Evolutionary conservation across 1,139 yeast genomes (phyloP).

Genomic region (Ogataea hybrid): DNA sequence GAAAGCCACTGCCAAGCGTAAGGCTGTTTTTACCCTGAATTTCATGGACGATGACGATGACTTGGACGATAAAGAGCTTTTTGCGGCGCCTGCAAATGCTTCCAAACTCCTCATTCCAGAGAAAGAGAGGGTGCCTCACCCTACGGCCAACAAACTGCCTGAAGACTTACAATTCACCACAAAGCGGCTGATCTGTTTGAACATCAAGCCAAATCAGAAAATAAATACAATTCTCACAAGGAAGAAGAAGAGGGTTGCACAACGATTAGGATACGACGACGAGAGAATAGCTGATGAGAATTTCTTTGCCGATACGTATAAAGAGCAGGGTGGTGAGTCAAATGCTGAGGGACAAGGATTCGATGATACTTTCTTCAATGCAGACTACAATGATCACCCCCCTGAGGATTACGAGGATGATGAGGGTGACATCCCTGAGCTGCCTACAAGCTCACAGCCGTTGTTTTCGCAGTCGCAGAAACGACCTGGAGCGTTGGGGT

Average conservation of each 20-base stretch:
- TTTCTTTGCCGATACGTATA: constrained; percentile 50
- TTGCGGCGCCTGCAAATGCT: constrained; percentile 33
- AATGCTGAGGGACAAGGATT: constrained; percentile 9
- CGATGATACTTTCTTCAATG: constrained; percentile 15
- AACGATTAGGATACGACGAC: constrained; percentile 26
- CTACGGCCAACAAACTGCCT: constrained; percentile 38
- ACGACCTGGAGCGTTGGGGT: constrained; percentile 35
- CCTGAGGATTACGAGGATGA: constrained; percentile 15
- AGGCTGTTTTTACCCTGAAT: constrained; percentile 28
- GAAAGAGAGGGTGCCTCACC: constrained; percentile 27
- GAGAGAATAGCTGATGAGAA: constrained; percentile 45
- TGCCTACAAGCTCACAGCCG: constrained; percentile 23
- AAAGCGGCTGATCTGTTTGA: constrained; percentile 44
- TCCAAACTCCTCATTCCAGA: constrained; percentile 30
- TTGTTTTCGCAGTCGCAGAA: constrained; percentile 17
- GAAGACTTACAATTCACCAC: constrained; percentile 53
- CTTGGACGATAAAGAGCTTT: constrained; percentile 37
- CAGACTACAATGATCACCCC: constrained; percentile 16
- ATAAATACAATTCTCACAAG: constrained; percentile 30
- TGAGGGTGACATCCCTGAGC: constrained; percentile 23
- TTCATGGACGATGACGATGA: constrained; percentile 39
- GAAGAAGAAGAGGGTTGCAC: constrained; percentile 28
- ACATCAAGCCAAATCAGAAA: constrained; percentile 37
- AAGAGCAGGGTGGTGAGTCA: constrained; percentile 26
- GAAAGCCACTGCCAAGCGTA: constrained; percentile 17